These are phyloP conservation scores for Fusarium sp. DNA, from an alignment of 2,329 filamentous ascomycete species.

Conservation along the genomic window DNA sequence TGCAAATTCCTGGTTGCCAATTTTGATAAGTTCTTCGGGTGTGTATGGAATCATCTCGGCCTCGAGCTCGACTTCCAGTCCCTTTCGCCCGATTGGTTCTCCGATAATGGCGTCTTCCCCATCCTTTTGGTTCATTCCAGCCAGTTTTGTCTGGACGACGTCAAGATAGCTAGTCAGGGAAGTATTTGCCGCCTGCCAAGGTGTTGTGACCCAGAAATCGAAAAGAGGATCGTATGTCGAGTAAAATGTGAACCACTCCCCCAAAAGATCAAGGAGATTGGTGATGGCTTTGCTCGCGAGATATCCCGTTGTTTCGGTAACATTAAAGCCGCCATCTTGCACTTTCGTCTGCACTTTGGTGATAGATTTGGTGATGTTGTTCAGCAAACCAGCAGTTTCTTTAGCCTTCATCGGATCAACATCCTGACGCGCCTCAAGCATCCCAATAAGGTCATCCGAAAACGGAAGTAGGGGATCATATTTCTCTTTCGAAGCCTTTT, in stretches of 20 bases:
- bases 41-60: conserved; percentile 31
- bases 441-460: not conserved
- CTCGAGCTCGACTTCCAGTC: conserved; percentile 21
- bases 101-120: conserved; percentile 17
- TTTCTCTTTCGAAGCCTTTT: not conserved
- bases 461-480: not conserved
- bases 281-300: conserved; percentile 15
- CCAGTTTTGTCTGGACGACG: conserved; percentile 10
- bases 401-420: conserved; percentile 25
- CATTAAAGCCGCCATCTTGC: conserved; percentile 7
- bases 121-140: conserved; percentile 11
- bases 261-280: not conserved
- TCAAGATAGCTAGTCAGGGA: not conserved
- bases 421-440: conserved; percentile 27
- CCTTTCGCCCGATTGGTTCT: conserved; percentile 20
- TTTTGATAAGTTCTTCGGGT: conserved; percentile 21
- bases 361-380: conserved; percentile 24
- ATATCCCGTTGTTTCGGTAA: conserved; percentile 22
- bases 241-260: conserved; percentile 27
- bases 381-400: conserved; percentile 8
- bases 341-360: conserved; percentile 9
- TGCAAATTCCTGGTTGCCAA: conserved; percentile 24
- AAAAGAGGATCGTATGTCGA: conserved; percentile 27
- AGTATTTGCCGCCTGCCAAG: conserved; percentile 13
- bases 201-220: conserved; percentile 30